Percentiles rank a stretch among this genome's conserved stretches.
phyloP scores from a whole-genome alignment of 1,139 yeast species.

The Meyerozyma guilliermondii region DNA sequence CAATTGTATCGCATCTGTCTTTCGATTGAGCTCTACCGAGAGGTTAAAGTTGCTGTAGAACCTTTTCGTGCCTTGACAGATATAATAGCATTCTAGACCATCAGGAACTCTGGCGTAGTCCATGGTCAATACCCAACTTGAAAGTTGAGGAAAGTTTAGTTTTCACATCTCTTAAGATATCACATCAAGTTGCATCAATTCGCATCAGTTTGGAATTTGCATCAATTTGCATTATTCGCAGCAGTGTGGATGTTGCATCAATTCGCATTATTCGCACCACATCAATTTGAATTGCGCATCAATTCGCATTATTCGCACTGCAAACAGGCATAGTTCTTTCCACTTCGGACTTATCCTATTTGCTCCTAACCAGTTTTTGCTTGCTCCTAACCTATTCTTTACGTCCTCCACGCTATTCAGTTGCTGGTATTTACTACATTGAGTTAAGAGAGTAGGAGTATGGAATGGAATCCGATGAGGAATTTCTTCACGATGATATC shows the following conservation, averaged over 20 bases:
- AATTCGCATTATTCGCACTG: no score
- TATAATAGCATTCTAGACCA: slow-evolving; percentile 20
- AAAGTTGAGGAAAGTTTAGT: background rate
- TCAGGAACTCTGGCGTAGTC: slow-evolving; percentile 3
- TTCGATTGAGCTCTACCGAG: slow-evolving; percentile 18
- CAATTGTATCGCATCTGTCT: slow-evolving; percentile 13
- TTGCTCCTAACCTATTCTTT: no score
- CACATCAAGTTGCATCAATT: no score
- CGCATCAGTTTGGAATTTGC: no score
- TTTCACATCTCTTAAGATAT: no score
- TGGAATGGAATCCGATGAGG: slow-evolving; percentile 8
- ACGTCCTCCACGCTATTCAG: background rate
- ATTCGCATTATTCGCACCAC: no score
- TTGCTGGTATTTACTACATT: background rate
- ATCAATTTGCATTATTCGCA: no score
- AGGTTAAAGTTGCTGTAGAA: slow-evolving; percentile 27
- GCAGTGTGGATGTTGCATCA: no score
- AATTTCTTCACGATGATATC: slow-evolving; percentile 17
- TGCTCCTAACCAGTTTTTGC: no score
- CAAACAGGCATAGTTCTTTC: no score
- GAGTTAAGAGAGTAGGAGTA: background rate
- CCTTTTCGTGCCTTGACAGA: slow-evolving; percentile 19
- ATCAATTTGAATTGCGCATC: no score
- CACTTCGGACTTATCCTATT: no score
- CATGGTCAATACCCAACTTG: background rate